Evolutionary conservation across 768 basidiomycete genomes (phyloP), one percentile per base, ranked within the genome.

Genomic region (Amanita thiersii): DNA sequence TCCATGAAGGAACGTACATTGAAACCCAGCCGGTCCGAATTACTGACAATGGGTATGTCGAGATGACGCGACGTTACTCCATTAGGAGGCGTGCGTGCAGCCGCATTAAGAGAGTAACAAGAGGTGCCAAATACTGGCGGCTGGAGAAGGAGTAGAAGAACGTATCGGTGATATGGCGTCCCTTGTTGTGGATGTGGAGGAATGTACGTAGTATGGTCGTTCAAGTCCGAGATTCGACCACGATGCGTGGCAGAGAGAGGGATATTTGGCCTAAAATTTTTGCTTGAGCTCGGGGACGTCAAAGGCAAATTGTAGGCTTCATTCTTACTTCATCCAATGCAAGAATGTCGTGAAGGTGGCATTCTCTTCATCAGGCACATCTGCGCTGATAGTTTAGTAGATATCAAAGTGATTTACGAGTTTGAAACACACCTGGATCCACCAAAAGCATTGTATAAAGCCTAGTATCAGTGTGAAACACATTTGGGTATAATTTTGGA

Each of bases 111-210:
- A 25, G 61, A 57, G 51, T 69, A 65, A 23, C 53, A 51, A 12
- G 52, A 43, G 1, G 47, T 50, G n/a, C 47, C 58, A 25, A 59
- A 48, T 7, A 69, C 44, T 10, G 37, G 62, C 23, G 74, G 68
- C 51, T 94, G 90, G 7, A 77, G 80, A 35, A 93, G 69, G 20
- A 94, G 65, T 20, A 94, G 65, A 32, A 83, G 50, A 6, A 79
- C 75, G 59, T 94, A 96, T 47, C 94, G 89, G 62, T 99, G 94
- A 61, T 88, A 91, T 0, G 79, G 77, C 8, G 91, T 84, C 37
- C 92, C 91, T 26, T 75, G 74, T 56, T 90, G 86, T 2, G 94
- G 94, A 50, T 96, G 91, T 3, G 93, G 96, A 4, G 94, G 86
- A 48, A 93, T 67, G 59, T 93, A 97, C 18, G 65, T 63, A 4